Base-by-base conservation (phyloP, 148 eudicot genomes). In the Chenopodium formosanum region DNA sequence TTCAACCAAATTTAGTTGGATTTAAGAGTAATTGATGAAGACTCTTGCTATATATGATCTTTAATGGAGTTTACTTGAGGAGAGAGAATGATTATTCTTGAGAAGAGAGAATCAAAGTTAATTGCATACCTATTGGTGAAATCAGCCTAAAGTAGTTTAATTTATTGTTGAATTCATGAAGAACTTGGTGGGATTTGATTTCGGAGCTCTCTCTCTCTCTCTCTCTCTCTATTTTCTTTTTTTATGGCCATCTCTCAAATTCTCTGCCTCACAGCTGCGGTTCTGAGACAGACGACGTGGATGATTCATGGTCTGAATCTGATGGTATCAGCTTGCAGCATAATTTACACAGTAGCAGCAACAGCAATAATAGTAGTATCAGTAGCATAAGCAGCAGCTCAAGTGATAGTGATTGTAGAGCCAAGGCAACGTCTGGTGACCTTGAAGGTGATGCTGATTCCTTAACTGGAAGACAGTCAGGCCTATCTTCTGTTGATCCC, bases 401-500 rank as follows among this genome's bases (percentile, higher is more conserved):
- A 82, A 94, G 97, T 89, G 97, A 93, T 70, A 95, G 94, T 82
- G 97, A 90, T 83, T 84, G 80, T 80, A 89, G 85, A 86, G 84
- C 88, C 86, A 84, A 87, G 64, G 82, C 90, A 58, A 86, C 90
- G 84, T 81, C 87, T 79, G 90, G 91, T 78, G 99, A 96, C 73
- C 97, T 96, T 69, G 99, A 96, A 82, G 97, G 98, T 73, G 99
- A 96, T 90, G 99, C 98, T 74, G 98, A 96, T 89, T 95, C 99
- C 78, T 84, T 93, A 77, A 88, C 88, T 56, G 90, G 94, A 74
- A 85, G 91, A 84, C 91, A 89, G 82, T 88, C 97, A 76, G 94
- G 97, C 77, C 84, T 90, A 82, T 90, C 98, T 74, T 89, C 94
- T 32, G 73, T 81, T 78, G 94, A 88, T 74, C 90, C 89, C 62